Base-by-base conservation (phyloP, 352 stramenopile species). In the Pythium sukuiense region DNA sequence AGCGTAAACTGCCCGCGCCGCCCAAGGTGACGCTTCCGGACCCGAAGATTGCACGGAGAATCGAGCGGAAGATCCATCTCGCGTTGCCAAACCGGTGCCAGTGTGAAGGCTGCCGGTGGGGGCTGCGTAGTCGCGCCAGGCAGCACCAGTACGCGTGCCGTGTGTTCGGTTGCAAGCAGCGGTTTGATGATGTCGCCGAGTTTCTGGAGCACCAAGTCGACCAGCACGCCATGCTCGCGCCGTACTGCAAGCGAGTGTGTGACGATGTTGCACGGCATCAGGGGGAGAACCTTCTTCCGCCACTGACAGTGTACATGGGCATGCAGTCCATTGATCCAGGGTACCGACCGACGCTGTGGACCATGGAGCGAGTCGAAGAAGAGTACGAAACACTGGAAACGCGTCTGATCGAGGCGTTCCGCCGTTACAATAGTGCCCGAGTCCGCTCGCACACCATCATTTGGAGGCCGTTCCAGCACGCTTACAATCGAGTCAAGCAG, bases 181-280 rank as follows among this genome's bases (percentile, higher is more conserved):
- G 37, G 14, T 90, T 86, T 30, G 30, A 66, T 6, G 72, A 81
- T 14, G 70, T 84, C 29, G 67, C 73, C 6, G 69, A 69, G 13
- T 68, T 89, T 55, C 69, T 83, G 46, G 79, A 90, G 59, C 84
- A 92, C 66, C 84, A 92, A 54, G 45, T 86, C 41, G 62, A 73
- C 6, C 61, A 69, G 4, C 84, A 92, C 59, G 82, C 79, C 35
- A 65, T 50, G 7, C 46, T 91, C 27, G 66, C 75, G 39, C 66
- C 79, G 14, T 55, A 72, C 13, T 86, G 80, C 39, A 49, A 53
- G 3, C 74, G 76, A 35, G 56, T 84, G n/a, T 65, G 74, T 35
- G 61, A 70, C 33, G 74, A 85, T 20, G 50, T 80, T 24, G 80
- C 73, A 30, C 64, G 70, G 13, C 73, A 85, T 46, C 69, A 65